Evolutionary conservation across 768 basidiomycete genomes (phyloP), one percentile per base, ranked within the genome.

Genomic region (Cubamyces sp.): DNA sequence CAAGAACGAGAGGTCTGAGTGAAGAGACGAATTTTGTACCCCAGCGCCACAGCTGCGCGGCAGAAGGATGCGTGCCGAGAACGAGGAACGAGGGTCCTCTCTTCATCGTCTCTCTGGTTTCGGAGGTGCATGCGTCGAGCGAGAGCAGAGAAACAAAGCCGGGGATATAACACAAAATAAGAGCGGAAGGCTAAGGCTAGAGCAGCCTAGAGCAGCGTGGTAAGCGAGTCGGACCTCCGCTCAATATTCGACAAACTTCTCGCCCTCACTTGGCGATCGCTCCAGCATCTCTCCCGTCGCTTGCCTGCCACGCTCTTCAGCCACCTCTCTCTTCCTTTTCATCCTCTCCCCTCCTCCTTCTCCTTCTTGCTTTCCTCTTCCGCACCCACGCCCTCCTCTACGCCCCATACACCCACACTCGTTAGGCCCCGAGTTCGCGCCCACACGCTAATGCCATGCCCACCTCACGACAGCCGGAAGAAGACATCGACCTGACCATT

Each of bases 401-500:
- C 47, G 26, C 40, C 25, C 26, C 30, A 7, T 12, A 52, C 51
- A 46, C 51, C 39, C 51, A 64, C 57, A 37, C 53, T 64, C 62
- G 18, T 64, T 55, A 59, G 37, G n/a, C 42, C 41, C 41, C 34
- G 34, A 34, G 34, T 34, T 16, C 37, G 42, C 30, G 34, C 39
- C 52, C 26, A 6, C n/a, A 42, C 21, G n/a, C 42, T 47, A 28
- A 54, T 42, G 25, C 37, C 49, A 64, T 64, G 63, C 57, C 57
- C 53, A n/a, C 28, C 53, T 43, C 63, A 23, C 37, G 62, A 19
- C 47, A 37, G 19, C 53, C 49, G 28, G 57, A 42, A 37, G 62
- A 64, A 34, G 41, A 55, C 37, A 50, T 60, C 37, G 58, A 56
- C 57, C 42, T 64, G 19, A 51, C 63, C 46, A 54, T 55, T 23